Evolutionary conservation across 2,329 filamentous ascomycete species (phyloP).

Genomic region (Penicillium digitatum): DNA sequence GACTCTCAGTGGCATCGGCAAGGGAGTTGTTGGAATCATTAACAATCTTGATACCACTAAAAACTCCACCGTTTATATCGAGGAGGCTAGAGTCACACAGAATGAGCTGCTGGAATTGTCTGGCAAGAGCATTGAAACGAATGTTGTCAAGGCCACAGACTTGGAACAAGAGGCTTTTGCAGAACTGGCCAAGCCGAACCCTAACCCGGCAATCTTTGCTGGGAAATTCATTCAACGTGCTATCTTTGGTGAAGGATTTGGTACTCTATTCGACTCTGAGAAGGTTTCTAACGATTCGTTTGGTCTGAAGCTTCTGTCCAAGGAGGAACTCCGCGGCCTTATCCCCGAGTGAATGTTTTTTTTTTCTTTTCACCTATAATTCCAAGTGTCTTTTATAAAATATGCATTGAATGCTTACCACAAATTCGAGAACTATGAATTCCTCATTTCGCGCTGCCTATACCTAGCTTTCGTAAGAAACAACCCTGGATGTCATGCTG

Average conservation of each 20-base stretch:
- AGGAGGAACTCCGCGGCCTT: conserved; percentile 28
- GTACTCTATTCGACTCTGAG: conserved; percentile 22
- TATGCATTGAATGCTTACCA: background rate
- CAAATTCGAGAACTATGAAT: background rate
- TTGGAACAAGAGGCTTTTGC: conserved; percentile 27
- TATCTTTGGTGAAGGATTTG: conserved; percentile 36
- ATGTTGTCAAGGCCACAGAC: conserved; percentile 27
- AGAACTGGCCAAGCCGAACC: conserved; percentile 30
- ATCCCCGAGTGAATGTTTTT: background rate
- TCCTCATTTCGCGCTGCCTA: background rate
- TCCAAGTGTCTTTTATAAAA: background rate
- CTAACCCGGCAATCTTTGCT: conserved; percentile 19
- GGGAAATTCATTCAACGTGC: conserved; percentile 29
- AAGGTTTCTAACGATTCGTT: conserved; percentile 40
- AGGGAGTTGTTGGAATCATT: conserved; percentile 50
- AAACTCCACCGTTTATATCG: conserved; percentile 50
- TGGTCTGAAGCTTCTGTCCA: conserved; percentile 33
- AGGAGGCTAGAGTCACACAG: conserved; percentile 47
- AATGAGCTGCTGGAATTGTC: conserved; percentile 33
- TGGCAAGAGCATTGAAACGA: conserved; percentile 27
- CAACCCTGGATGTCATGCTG: too few species aligned
- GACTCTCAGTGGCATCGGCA: conserved; percentile 46
- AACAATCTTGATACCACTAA: conserved; percentile 51
- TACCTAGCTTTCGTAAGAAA: background rate
- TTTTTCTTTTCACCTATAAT: too few species aligned